Evolutionary conservation across 495 filamentous ascomycete genomes (phyloP), one percentile per base, ranked within the genome.

Genomic region (Tuber indicum): DNA sequence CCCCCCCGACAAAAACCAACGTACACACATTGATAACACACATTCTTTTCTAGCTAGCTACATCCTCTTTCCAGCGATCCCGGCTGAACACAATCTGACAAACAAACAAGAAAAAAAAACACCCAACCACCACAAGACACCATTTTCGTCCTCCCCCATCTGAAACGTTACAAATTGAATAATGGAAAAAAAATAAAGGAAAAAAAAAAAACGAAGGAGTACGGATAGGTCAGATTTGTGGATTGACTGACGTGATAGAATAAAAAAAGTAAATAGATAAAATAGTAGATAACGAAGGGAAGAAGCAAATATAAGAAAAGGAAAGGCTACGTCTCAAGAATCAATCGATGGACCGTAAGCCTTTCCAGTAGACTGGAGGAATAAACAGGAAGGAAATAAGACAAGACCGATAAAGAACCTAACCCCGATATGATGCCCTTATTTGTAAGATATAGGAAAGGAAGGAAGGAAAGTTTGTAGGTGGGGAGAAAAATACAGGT

Each of bases 391-490:
- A 66, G 14, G 26, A 36, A 66, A 66, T 32, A 66, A 66, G 1
- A 36, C 52, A 32, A 62, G 58, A 66, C 58, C 58, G 4, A 36
- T 66, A 66, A 66, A 66, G 58, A 66, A 66, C 58, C 58, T 66
- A 66, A 66, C 58, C 58, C 58, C 58, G 26, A 17, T 66, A 66
- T 66, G 12, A 66, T 66, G 58, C 58, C 58, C 58, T 32, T 3
- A 26, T 66, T 66, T 66, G 58, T 66, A 66, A 66, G 3, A 66
- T 66, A 36, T 66, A 66, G 58, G 58, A 66, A 62, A 62, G 58
- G 58, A 66, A 66, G 58, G 58, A 66, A 66, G 12, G 58, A 66
- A 66, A 66, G n/a, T 14, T 62, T 26, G 52, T 62, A 12, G 10
- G 52, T 62, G 23, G 58, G 26, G 26, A 17, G 58, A 66, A 66